Conservation (phyloP, 768 basidiomycete species). For the Lentinula aciculospora region DNA sequence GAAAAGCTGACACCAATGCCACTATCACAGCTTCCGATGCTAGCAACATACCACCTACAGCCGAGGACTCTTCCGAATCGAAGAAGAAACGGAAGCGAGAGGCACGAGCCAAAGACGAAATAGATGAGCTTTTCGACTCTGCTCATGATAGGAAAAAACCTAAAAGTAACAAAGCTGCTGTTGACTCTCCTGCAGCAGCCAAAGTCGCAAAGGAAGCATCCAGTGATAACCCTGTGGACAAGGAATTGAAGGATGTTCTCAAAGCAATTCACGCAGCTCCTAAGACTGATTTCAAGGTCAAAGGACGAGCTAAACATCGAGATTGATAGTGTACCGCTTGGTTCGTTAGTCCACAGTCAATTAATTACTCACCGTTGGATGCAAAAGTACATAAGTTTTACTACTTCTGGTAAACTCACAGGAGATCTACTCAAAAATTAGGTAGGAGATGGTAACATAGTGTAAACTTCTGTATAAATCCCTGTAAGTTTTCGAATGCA, state of each 20-base stretch:
- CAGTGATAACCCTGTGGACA: neutral
- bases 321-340: no score
- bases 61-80: neutral
- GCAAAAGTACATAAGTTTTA: no score
- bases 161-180: neutral
- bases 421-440: no score
- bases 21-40: conserved; percentile 18
- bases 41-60: conserved; percentile 14
- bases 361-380: no score
- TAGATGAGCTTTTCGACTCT: conserved; percentile 63
- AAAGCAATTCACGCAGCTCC: conserved; percentile 2
- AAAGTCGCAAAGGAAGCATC: neutral
- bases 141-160: neutral
- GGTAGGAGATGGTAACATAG: no score
- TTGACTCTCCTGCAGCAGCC: neutral
- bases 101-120: conserved; percentile 51
- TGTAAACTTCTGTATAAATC: no score
- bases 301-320: neutral
- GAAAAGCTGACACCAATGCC: neutral
- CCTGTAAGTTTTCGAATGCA: no score
- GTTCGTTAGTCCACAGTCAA: no score
- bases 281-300: neutral
- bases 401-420: no score
- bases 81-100: conserved; percentile 43
- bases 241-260: neutral